phyloP scores from a whole-genome alignment of 371 early-diverging fungal genomes.

The Chytridiales sp. region DNA sequence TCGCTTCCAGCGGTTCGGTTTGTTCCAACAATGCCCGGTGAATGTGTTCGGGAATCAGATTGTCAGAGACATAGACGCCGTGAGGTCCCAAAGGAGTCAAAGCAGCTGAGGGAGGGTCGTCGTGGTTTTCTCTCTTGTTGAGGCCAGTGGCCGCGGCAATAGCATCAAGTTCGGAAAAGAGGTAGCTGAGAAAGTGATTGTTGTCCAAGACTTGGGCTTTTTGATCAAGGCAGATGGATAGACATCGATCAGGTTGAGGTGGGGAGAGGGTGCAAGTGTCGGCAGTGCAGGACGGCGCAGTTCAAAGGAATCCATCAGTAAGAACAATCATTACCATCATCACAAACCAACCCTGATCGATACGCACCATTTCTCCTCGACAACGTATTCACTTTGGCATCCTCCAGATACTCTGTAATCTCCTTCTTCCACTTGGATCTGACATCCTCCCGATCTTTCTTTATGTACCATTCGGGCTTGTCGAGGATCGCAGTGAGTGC shows the following conservation, averaged over 20 bases:
- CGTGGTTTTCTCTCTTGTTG: background rate
- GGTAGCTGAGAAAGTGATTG: background rate
- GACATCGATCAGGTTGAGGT: too few relatives aligned
- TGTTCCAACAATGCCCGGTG: background rate
- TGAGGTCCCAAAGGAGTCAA: conserved; percentile 20
- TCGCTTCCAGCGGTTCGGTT: background rate
- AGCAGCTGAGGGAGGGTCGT: background rate
- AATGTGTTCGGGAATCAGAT: background rate
- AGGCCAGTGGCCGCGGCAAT: background rate
- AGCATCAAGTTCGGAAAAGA: conserved; percentile 10
- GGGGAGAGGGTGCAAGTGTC: too few relatives aligned
- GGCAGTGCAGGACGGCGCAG: too few relatives aligned
- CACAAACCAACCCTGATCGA: too few relatives aligned
- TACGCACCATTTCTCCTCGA: too few relatives aligned
- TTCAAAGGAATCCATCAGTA: too few relatives aligned
- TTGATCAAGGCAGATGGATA: too few relatives aligned
- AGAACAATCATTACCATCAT: too few relatives aligned
- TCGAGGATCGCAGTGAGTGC: conserved; percentile 33
- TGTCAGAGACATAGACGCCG: conserved; percentile 39
- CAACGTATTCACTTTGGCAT: background rate
- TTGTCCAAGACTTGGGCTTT: background rate
- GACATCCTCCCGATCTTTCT: conserved; percentile 35
- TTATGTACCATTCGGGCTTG: conserved; percentile 47
- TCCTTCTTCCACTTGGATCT: conserved; percentile 37
- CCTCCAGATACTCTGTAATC: background rate